A percentile compares a stretch with the other conserved stretches of the same genome.
phyloP scores from a whole-genome alignment of 2,329 filamentous ascomycete species.

The Aureobasidium sp. region DNA sequence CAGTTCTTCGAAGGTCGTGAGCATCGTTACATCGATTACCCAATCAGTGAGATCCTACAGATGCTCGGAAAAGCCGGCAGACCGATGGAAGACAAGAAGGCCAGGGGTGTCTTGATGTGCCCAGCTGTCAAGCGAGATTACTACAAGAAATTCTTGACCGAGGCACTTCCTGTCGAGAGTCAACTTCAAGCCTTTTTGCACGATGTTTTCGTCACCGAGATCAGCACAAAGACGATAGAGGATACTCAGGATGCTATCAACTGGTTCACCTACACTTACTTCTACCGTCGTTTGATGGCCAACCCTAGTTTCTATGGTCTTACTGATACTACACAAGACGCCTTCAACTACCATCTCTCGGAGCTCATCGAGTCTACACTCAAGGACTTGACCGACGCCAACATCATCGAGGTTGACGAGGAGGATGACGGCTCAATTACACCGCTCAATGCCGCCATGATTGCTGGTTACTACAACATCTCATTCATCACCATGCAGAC shows the following conservation, averaged over 20 bases:
- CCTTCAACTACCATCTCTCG: slow-evolving; percentile 87
- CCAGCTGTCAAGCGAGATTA: slow-evolving; percentile 91
- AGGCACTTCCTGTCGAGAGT: slow-evolving; percentile 91
- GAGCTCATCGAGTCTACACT: slow-evolving; percentile 90
- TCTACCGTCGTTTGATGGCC: slow-evolving; percentile 87
- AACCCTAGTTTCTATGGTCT: slow-evolving; percentile 97
- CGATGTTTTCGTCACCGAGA: slow-evolving; percentile 94
- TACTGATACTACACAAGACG: slow-evolving; percentile 81
- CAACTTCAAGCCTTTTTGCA: slow-evolving; percentile 86
- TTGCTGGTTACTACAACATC: slow-evolving; percentile 98
- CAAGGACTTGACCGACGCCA: slow-evolving; percentile 82
- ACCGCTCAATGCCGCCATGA: slow-evolving; percentile 94
- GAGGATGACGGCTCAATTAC: slow-evolving; percentile 78
- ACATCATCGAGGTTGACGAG: slow-evolving; percentile 91
- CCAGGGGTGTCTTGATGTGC: slow-evolving; percentile 92
- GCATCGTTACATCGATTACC: slow-evolving; percentile 95
- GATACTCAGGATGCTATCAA: slow-evolving; percentile 96
- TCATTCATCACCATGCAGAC: slow-evolving; percentile 99
- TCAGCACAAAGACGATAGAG: slow-evolving; percentile 90
- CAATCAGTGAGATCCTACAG: slow-evolving; percentile 85
- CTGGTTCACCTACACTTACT: slow-evolving; percentile 98
- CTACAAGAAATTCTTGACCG: slow-evolving; percentile 97
- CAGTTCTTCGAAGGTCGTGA: slow-evolving; percentile 96
- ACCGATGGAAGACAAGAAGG: slow-evolving; percentile 68
- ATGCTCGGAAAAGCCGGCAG: slow-evolving; percentile 95